These are phyloP conservation scores for Calophaca sinica DNA, from an alignment of 306 rosid species.

Conservation along the genomic window DNA sequence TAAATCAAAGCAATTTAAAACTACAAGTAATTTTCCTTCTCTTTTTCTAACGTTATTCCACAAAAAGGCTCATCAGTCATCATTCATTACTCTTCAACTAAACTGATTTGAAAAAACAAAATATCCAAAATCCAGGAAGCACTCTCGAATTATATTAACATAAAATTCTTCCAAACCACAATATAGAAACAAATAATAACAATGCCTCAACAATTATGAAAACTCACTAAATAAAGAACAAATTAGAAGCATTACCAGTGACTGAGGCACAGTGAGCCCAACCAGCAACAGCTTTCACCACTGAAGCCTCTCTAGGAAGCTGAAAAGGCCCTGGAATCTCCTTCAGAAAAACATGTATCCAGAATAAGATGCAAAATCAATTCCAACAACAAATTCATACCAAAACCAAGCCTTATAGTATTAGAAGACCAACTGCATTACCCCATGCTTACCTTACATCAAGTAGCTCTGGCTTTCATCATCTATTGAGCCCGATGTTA, in stretches of 20 bases:
- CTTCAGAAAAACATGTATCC: slow-evolving; percentile 64
- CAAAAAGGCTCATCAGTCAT: background rate
- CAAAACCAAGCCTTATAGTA: slow-evolving; percentile 34
- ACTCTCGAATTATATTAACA: no score
- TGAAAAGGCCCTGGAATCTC: slow-evolving; percentile 75
- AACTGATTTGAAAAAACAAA: no score
- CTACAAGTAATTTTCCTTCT: background rate
- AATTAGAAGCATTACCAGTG: slow-evolving; percentile 57
- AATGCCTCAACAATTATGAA: background rate
- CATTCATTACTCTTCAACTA: no score
- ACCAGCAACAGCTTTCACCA: slow-evolving; percentile 80
- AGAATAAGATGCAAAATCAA: no score
- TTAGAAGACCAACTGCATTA: slow-evolving; percentile 55
- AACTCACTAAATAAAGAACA: background rate
- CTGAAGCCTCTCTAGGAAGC: slow-evolving; percentile 71
- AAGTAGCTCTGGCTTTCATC: slow-evolving; percentile 76
- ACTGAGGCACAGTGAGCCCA: slow-evolving; percentile 91
- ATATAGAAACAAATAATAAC: no score
- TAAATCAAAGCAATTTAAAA: slow-evolving; percentile 1
- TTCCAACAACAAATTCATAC: no score
- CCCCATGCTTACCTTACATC: slow-evolving; percentile 84
- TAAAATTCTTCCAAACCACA: no score
- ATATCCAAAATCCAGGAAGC: background rate
- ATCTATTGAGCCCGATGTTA: slow-evolving; percentile 85
- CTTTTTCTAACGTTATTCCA: background rate